Percentiles rank a stretch among this genome's conserved stretches.
Evolutionary conservation across 208 protist species (phyloP).

Genomic region (Acanthamoeba castellanii): DNA sequence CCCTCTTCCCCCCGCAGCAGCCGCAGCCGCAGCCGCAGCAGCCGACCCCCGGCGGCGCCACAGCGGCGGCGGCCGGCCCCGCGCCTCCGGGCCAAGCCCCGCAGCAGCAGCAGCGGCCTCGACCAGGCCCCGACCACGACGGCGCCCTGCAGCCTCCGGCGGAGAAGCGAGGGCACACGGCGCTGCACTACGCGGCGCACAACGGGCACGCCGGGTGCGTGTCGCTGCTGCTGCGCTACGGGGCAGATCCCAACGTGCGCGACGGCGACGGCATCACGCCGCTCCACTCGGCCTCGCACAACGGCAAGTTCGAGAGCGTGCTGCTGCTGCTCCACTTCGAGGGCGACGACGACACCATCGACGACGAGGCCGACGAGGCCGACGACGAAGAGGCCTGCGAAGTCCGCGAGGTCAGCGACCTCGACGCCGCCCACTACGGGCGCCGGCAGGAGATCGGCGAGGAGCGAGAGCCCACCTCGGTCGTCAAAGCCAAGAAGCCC

Average conservation of each 20-base stretch:
- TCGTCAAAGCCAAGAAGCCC: not conserved
- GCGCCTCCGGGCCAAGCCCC: not conserved
- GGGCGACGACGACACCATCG: not conserved
- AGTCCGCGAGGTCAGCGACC: not conserved
- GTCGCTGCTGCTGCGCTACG: constrained; percentile 21
- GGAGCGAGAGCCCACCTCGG: not conserved
- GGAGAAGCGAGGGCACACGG: constrained; percentile 37
- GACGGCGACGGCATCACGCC: constrained; percentile 35
- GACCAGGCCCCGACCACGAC: not conserved
- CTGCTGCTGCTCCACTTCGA: constrained; percentile 16
- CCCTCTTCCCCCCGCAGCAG: not conserved
- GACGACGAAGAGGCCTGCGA: not conserved
- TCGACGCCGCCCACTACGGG: no score
- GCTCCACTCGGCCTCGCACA: constrained; percentile 39
- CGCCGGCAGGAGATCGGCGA: not conserved
- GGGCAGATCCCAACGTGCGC: constrained; percentile 27
- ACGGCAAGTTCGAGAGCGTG: constrained; percentile 38
- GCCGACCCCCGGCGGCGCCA: no score
- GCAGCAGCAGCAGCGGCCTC: no score
- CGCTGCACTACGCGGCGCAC: constrained; percentile 59
- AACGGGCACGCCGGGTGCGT: constrained; percentile 60
- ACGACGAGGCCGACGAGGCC: not conserved
- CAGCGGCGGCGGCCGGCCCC: not conserved
- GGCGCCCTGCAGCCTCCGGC: no score
- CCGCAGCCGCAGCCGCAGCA: no score